A percentile compares a stretch with the other conserved stretches of the same genome.
phyloP scores from a whole-genome alignment of 306 rosid genomes.

The Prinsepia uniflora region DNA sequence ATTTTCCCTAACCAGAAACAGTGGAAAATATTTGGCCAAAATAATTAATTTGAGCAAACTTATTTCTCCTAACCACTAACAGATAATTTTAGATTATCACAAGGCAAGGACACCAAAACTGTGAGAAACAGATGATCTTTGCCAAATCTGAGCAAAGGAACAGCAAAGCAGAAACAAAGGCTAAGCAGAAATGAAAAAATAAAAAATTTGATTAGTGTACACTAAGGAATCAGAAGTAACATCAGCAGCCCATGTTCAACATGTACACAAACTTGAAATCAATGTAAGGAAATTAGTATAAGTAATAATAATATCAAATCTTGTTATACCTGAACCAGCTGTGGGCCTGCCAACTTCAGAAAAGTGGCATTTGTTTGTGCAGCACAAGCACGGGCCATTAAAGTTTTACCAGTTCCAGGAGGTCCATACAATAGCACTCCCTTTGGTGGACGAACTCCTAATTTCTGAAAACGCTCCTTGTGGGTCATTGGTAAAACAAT shows the following conservation, averaged over 20 bases:
- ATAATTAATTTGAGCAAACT: too few relatives aligned
- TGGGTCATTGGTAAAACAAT: conserved; percentile 97
- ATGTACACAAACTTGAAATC: neutral
- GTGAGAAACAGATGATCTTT: too few relatives aligned
- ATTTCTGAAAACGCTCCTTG: conserved; percentile 86
- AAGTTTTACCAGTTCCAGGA: conserved; percentile 98
- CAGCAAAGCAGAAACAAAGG: neutral
- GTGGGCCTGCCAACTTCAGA: conserved; percentile 95
- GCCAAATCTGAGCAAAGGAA: too few relatives aligned
- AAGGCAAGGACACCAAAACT: too few relatives aligned
- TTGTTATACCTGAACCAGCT: conserved; percentile 79
- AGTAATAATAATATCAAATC: neutral
- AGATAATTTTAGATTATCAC: too few relatives aligned
- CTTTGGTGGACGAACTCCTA: conserved; percentile 96
- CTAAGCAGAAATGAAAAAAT: too few relatives aligned
- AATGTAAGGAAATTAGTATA: neutral
- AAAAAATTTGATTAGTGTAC: too few relatives aligned
- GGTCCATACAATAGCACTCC: conserved; percentile 97
- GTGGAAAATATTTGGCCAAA: too few relatives aligned
- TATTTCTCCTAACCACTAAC: too few relatives aligned
- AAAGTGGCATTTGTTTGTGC: conserved; percentile 98
- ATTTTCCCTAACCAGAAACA: too few relatives aligned
- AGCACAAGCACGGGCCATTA: conserved; percentile 98
- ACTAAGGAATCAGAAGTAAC: neutral
- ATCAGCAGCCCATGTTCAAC: neutral